Evolutionary conservation across 2,329 filamentous ascomycete species (phyloP), one percentile per base, ranked within the genome.

Genomic region (Beauveria sp.): DNA sequence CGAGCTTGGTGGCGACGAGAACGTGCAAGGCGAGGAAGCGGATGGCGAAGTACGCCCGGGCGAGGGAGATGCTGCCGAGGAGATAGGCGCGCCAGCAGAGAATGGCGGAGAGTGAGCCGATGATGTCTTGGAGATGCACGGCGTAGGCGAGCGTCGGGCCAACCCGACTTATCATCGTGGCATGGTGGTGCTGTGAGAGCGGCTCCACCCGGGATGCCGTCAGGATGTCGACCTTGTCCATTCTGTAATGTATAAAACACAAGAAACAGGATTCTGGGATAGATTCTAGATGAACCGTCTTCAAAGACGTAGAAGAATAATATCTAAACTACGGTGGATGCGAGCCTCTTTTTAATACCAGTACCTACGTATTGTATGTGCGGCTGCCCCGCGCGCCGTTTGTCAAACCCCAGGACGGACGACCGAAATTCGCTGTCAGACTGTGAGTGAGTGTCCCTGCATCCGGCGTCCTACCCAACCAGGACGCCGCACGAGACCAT

Each of bases 181-280:
- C 46, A 30, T 28, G 61, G 20, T 28, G 40, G 14, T 55, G 52
- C 26, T 57, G 47, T 38, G 45, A 47, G 42, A 51, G 42, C 8
- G 60, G 51, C 24, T 74, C 71, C 68, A 72, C 71, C 51, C 66
- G 72, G 53, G 75, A 73, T 64, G 74, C 70, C 49, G 75, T 72
- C 60, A 78, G 70, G 65, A 78, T 69, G 57, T 68, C 70, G 63
- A 73, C 68, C 63, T 74, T 73, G 65, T 73, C 72, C 73, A 75
- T 72, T 18, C 18, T 53, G 26, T 8, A 30, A 14, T 56, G 53
- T 56, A 56, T 56, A 12, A 20, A 34, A 56, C 12, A 16, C 34
- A 38, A 12, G 6, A 24, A 34, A 9, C 14, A 45, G 16, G 9
- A 7, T 3, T 10, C 18, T 22, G 28, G 40, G 5, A 56, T 56